phyloP scores from a whole-genome alignment of 2,329 filamentous ascomycete genomes.

The Talaromyces sp. region DNA sequence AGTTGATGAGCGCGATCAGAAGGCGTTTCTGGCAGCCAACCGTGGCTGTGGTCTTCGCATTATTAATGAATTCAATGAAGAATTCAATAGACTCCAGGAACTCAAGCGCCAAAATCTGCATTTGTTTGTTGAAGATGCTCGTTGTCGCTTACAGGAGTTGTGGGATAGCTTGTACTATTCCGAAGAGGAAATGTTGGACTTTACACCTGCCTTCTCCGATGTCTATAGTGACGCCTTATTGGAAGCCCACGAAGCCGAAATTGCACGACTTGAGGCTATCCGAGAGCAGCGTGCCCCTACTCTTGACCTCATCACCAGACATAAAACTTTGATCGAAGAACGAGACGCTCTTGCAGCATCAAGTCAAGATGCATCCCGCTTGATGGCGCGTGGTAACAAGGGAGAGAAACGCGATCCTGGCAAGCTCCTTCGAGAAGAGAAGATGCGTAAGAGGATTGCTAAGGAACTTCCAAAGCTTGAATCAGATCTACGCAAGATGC shows the following conservation, averaged over 20 bases:
- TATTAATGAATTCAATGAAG: conserved; percentile 95
- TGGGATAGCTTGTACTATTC: conserved; percentile 95
- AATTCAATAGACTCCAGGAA: conserved; percentile 80
- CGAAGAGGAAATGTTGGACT: conserved; percentile 98
- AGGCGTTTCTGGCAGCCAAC: conserved; percentile 79
- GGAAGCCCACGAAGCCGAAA: conserved; percentile 91
- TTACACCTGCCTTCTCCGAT: conserved; percentile 93
- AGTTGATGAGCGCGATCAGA: conserved; percentile 76
- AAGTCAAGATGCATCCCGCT: conserved; percentile 87
- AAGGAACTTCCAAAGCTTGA: conserved; percentile 94
- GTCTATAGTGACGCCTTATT: conserved; percentile 95
- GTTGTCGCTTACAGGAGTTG: conserved; percentile 84
- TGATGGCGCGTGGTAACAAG: conserved; percentile 88
- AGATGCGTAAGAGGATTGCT: conserved; percentile 95
- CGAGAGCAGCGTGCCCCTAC: conserved; percentile 84
- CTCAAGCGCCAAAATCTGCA: conserved; percentile 94
- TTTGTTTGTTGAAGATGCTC: conserved; percentile 90
- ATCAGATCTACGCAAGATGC: conserved; percentile 72
- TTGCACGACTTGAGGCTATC: conserved; percentile 73
- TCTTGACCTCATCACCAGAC: conserved; percentile 75
- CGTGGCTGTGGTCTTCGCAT: conserved; percentile 85
- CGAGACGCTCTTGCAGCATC: conserved; percentile 84
- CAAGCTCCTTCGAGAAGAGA: conserved; percentile 90
- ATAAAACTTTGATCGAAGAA: conserved; percentile 78
- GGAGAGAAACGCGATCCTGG: conserved; percentile 93